phyloP scores from a whole-genome alignment of 2,329 filamentous ascomycete species.

The Didymella glomerata region DNA sequence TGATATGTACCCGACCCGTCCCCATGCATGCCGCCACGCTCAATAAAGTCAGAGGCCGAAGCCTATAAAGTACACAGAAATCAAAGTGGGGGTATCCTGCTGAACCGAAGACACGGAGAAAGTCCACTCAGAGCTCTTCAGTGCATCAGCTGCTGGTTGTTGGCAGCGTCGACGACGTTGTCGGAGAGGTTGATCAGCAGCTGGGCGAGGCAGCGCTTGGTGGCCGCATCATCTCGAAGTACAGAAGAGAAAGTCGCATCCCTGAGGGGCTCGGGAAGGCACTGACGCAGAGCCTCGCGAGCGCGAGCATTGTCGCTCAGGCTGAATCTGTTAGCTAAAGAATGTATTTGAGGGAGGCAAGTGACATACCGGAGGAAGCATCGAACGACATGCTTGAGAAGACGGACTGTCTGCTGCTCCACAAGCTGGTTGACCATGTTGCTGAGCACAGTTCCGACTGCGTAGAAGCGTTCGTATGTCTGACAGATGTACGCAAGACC shows the following conservation, averaged over 20 bases:
- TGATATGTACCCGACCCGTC: conserved; percentile 28
- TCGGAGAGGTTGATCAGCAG: conserved; percentile 96
- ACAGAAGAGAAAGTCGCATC: conserved; percentile 98
- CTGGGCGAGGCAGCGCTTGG: conserved; percentile 96
- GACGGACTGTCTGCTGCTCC: conserved; percentile 93
- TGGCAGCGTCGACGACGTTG: conserved; percentile 69
- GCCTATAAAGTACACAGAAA: conserved; percentile 35
- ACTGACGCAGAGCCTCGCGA: conserved; percentile 92
- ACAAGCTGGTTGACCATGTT: conserved; percentile 99
- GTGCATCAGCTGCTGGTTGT: conserved; percentile 51
- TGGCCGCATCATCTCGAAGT: conserved; percentile 94
- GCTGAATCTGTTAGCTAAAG: conserved; percentile 58
- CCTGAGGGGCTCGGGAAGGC: conserved; percentile 95
- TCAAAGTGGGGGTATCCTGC: conserved; percentile 19
- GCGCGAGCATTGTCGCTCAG: conserved; percentile 96
- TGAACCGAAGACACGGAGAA: conserved; percentile 6
- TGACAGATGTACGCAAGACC: conserved; percentile 98
- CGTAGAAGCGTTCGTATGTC: conserved; percentile 98
- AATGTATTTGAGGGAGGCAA: conserved; percentile 4
- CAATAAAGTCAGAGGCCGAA: conserved; percentile 37
- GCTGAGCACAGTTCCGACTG: conserved; percentile 94
- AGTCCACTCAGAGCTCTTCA: conserved; percentile 18
- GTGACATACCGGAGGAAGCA: conserved; percentile 86
- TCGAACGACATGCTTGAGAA: conserved; percentile 96
- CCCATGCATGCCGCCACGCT: conserved; percentile 30